These are phyloP conservation scores for Thuidium tamariscinum DNA, from an alignment of 225 moss, liverwort and hornwort species.

Conservation along the genomic window DNA sequence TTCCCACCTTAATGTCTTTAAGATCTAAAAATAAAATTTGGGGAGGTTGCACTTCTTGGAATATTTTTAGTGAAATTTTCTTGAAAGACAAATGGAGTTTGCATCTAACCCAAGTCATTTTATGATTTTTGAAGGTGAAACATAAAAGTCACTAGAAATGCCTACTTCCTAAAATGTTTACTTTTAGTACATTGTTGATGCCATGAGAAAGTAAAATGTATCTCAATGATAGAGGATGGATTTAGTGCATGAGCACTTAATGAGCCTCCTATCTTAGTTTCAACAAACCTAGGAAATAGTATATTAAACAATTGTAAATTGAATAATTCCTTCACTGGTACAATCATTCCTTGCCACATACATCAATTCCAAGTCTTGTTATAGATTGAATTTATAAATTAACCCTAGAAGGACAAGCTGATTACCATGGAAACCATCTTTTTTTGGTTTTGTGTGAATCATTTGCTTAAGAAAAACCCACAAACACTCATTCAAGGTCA, in stretches of 20 bases:
- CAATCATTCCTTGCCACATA: not conserved
- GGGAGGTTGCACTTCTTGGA: rapidly evolving
- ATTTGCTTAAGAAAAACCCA: not conserved
- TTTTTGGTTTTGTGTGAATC: rapidly evolving
- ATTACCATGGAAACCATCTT: rapidly evolving
- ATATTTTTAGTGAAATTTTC: rapidly evolving
- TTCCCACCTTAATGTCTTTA: no score
- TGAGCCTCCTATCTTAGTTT: no score
- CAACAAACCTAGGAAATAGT: no score
- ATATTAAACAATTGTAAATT: not conserved
- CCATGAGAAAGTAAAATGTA: not conserved
- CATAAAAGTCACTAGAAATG: rapidly evolving
- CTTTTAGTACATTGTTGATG: rapidly evolving
- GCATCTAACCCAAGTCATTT: rapidly evolving
- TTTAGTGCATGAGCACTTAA: rapidly evolving
- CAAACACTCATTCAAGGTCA: rapidly evolving
- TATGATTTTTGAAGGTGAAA: not conserved
- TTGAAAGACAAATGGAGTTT: not conserved
- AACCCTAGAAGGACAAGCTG: rapidly evolving
- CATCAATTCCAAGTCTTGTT: not conserved
- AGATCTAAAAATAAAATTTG: not conserved
- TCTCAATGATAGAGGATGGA: rapidly evolving
- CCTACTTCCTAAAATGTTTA: not conserved
- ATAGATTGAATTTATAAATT: not conserved
- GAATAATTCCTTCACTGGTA: not conserved